Evolutionary conservation across 2,329 filamentous ascomycete species (phyloP).

Genomic region (Diaporthe ilicicola): DNA sequence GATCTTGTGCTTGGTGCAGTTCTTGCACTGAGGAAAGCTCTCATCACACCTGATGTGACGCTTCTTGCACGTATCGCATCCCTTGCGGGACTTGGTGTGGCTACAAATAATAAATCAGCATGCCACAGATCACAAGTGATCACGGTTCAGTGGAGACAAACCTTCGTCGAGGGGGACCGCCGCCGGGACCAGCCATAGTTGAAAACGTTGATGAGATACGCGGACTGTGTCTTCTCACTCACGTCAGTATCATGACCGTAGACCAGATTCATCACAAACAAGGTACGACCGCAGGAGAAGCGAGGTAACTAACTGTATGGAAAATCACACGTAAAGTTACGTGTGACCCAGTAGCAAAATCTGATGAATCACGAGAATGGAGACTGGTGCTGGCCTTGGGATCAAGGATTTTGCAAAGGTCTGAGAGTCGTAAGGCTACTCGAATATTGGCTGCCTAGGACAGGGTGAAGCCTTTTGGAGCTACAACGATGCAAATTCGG

Average conservation of each 20-base stretch:
- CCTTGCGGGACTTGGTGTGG: slow-evolving; percentile 98
- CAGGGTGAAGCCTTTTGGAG: slow-evolving; percentile 31
- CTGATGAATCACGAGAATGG: background rate
- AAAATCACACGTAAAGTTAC: slow-evolving; percentile 26
- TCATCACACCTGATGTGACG: slow-evolving; percentile 98
- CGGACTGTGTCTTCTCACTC: background rate
- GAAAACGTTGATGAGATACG: slow-evolving; percentile 29
- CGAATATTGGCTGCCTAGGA: slow-evolving; percentile 37
- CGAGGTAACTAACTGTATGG: slow-evolving; percentile 36
- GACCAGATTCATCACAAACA: no score
- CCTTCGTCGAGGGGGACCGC: slow-evolving; percentile 84
- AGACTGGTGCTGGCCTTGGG: background rate
- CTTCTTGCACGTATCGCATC: slow-evolving; percentile 97
- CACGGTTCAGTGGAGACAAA: slow-evolving; percentile 44
- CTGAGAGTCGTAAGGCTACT: slow-evolving; percentile 27
- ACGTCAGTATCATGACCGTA: background rate
- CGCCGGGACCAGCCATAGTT: slow-evolving; percentile 90
- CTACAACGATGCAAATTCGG: slow-evolving; percentile 20
- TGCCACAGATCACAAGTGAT: background rate
- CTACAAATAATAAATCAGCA: slow-evolving; percentile 55
- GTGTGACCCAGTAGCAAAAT: slow-evolving; percentile 24
- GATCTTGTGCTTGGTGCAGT: slow-evolving; percentile 99
- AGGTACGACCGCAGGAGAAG: background rate
- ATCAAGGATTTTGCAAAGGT: slow-evolving; percentile 31
- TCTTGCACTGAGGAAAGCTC: slow-evolving; percentile 97